A percentile compares a stretch with the other conserved stretches of the same genome.
phyloP scores from a whole-genome alignment of 495 filamentous ascomycete genomes.

The Tuber melanosporum region DNA sequence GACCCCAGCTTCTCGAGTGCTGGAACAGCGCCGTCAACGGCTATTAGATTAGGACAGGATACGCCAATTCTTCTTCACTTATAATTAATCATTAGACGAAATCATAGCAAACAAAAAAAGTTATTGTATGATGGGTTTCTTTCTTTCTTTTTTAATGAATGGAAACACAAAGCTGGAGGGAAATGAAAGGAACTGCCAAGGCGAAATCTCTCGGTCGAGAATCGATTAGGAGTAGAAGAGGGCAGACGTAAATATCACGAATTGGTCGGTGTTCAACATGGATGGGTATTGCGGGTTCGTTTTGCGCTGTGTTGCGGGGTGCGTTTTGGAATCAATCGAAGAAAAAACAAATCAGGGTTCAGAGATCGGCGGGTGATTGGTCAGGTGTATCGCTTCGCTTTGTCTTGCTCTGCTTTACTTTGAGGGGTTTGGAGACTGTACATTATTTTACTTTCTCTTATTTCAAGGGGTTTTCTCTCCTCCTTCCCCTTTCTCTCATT shows the following conservation, averaged over 20 bases:
- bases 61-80: conserved; percentile 1
- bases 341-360: conserved; percentile 15
- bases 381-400: neutral
- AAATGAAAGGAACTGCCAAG: neutral
- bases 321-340: neutral
- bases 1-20: conserved; percentile 29
- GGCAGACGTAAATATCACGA: conserved; percentile 31
- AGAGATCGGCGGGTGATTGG: neutral
- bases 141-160: neutral
- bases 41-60: conserved; percentile 9
- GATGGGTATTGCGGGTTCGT: conserved; percentile 23
- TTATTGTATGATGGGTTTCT: conserved; percentile 1
- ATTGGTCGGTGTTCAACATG: conserved; percentile 30
- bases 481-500: too few relatives aligned
- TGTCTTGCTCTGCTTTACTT: neutral
- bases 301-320: conserved; percentile 8
- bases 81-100: conserved; percentile 10
- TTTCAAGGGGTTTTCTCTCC: conserved; percentile 3
- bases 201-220: conserved; percentile 14
- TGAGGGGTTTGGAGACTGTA: conserved; percentile 23
- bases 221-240: conserved; percentile 20
- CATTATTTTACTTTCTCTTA: conserved; percentile 27
- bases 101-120: conserved; percentile 5
- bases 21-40: conserved; percentile 31
- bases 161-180: neutral